Base-by-base conservation (phyloP, 805 yeast species). In the Myxozyma geophila region DNA sequence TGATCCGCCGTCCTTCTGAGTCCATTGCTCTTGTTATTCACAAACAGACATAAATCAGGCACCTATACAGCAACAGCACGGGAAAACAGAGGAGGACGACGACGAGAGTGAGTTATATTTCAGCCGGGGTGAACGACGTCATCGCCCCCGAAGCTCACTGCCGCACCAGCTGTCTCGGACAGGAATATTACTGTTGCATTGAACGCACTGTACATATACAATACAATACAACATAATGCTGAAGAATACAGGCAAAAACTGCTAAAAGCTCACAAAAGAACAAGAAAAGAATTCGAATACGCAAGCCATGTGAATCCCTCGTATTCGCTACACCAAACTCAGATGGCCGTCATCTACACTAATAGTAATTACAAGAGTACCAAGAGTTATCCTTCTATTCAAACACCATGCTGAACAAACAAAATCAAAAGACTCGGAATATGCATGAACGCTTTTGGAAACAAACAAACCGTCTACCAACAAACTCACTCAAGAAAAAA, bases 141-240 rank as follows among this genome's bases (percentile, higher is more conserved):
- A 28, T 28, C 28, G 28, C 28, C 5, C 5, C 28, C 28, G n/a
- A 28, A 28, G 28, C 28, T 28, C 28, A 28, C 5, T 5, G 33
- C 43, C 44, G 44, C 35, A 51, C 21, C 55, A 35, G 52, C 33
- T 17, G 52, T 15, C 23, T 9, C 52, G 39, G 39, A 12, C 36
- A 17, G 15, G 15, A 12, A 37, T 37, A 8, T 37, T 37, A 8
- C 40, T 8, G 8, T 12, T 37, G 40, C 8, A 8, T 37, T n/a
- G n/a, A n/a, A 37, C 40, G 12, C 9, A 19, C 53, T 15, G 28
- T n/a, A 49, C 6, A 49, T 9, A 23, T 23, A 49, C 17, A 33
- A 49, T 23, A 85, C 63, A 58, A 87, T 75, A 1, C 88, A 82
- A 39, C 87, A 81, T 28, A 28, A 28, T 28, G 5, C 28, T 28